Percentiles rank a stretch among this genome's conserved stretches.
These are phyloP conservation scores for Artemisia annua DNA, from an alignment of 129 eudicot genomes.

Conservation along the genomic window DNA sequence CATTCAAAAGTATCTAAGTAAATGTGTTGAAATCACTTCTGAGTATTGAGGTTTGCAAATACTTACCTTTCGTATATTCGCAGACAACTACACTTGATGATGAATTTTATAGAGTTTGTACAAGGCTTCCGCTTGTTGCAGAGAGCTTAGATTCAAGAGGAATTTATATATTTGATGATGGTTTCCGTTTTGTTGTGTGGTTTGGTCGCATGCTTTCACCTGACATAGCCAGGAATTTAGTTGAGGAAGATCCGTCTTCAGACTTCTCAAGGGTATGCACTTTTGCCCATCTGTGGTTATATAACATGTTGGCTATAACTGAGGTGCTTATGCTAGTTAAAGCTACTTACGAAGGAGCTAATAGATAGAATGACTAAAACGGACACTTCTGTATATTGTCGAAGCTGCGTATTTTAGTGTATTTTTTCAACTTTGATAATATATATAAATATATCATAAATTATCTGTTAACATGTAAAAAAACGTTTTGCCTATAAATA, in stretches of 20 bases:
- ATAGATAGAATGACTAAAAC: background rate
- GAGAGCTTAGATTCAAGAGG: slow-evolving; percentile 94
- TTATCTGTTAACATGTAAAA: too few relatives aligned
- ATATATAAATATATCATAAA: too few relatives aligned
- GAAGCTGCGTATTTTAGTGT: too few relatives aligned
- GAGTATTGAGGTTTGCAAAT: background rate
- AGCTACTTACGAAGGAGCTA: too few relatives aligned
- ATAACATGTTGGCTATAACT: background rate
- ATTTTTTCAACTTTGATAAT: too few relatives aligned
- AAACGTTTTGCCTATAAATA: too few relatives aligned
- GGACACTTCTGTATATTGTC: too few relatives aligned
- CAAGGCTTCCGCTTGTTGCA: slow-evolving; percentile 72
- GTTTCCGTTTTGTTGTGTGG: slow-evolving; percentile 96
- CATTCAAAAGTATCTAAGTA: background rate
- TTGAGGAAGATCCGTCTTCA: slow-evolving; percentile 70
- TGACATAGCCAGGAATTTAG: slow-evolving; percentile 67
- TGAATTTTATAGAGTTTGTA: slow-evolving; percentile 45
- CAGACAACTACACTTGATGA: slow-evolving; percentile 44
- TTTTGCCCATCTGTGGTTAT: slow-evolving; percentile 5
- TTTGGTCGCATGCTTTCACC: slow-evolving; percentile 87
- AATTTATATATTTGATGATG: slow-evolving; percentile 87
- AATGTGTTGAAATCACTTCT: background rate
- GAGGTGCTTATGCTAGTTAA: too few relatives aligned
- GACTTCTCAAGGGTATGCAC: slow-evolving; percentile 79
- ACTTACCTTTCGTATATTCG: slow-evolving; percentile 7